Evolutionary conservation across 2,329 filamentous ascomycete species (phyloP), one percentile per base, ranked within the genome.

Genomic region (Chaetomiaceae sp.): DNA sequence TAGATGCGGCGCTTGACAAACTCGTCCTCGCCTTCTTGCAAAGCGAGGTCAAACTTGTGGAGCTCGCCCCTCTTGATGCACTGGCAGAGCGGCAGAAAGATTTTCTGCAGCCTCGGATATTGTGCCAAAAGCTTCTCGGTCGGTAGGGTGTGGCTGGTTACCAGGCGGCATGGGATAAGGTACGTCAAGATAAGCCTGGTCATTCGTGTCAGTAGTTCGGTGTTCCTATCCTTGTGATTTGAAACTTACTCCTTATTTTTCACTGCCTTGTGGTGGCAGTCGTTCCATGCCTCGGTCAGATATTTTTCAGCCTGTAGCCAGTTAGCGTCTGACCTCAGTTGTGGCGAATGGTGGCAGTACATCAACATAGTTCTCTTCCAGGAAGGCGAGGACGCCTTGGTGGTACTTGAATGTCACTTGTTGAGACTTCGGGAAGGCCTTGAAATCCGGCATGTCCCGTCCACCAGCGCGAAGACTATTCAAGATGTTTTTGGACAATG

Each of bases 331-430:
- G 3, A 5, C 3, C n/a, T 19, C 1, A 3, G 9, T 17, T 20
- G 9, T 10, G 3, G 6, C 25, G 9, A 31, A 9, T 6, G 19
- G 21, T 31, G 6, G 33, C 54, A 10, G 13, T 63, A 89, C 87
- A 72, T 87, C 80, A 2, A 78, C 73, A 63, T 99, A 99, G 64
- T 96, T 89, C 66, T 99, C 95, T 56, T 97, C 91, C 5, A 99
- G 70, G 65, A 99, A 99, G 51, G 84, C 80, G n/a, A 99, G 80
- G 5, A 99, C 88, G 10, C 93, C 93, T 58, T 91, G 82, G 65
- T 96, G 97, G 70, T 96, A 99, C 65, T 90, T 92, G 73, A 96
- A 99, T 0, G 92, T 96, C 35, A 96, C 91, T 56, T 89, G 83
- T 63, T 99, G 93, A 3, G 91, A 86, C 64, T 86, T 89, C 1